These are phyloP conservation scores for Artemisia annua DNA, from an alignment of 129 eudicot species.

Conservation along the genomic window DNA sequence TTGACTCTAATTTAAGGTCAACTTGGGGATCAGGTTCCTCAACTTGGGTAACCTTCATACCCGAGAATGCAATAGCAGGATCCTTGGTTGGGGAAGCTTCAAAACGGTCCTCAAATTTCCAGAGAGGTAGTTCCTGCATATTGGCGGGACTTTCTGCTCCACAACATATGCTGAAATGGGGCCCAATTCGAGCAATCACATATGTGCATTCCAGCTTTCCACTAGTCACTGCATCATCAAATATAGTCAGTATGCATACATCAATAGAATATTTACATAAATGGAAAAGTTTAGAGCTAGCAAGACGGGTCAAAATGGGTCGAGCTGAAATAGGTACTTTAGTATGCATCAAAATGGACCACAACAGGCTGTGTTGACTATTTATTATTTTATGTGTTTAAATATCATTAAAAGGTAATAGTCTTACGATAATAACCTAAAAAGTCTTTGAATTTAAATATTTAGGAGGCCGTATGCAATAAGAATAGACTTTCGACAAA, in stretches of 20 bases:
- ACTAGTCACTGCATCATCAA: constrained; percentile 70
- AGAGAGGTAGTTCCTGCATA: constrained; percentile 84
- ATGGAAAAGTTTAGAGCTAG: neutral
- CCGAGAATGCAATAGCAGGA: constrained; percentile 84
- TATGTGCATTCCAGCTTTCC: constrained; percentile 97
- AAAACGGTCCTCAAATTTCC: constrained; percentile 91
- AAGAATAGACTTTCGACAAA: neutral
- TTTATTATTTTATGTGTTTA: neutral
- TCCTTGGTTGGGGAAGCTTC: constrained; percentile 90
- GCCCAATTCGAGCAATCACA: constrained; percentile 80
- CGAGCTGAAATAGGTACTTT: neutral
- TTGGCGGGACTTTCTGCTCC: constrained; percentile 98
- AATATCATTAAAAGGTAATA: neutral
- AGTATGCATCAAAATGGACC: neutral
- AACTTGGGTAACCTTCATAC: constrained; percentile 88
- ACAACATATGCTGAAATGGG: constrained; percentile 87
- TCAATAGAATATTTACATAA: neutral
- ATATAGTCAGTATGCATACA: neutral
- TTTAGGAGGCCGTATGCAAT: neutral
- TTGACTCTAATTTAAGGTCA: constrained; percentile 64
- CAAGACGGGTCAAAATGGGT: neutral
- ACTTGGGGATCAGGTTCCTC: constrained; percentile 97
- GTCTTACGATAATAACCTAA: neutral
- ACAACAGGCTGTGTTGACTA: neutral
- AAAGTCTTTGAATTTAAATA: neutral